phyloP scores from a whole-genome alignment of 768 basidiomycete species.

The Tremella mesenterica region DNA sequence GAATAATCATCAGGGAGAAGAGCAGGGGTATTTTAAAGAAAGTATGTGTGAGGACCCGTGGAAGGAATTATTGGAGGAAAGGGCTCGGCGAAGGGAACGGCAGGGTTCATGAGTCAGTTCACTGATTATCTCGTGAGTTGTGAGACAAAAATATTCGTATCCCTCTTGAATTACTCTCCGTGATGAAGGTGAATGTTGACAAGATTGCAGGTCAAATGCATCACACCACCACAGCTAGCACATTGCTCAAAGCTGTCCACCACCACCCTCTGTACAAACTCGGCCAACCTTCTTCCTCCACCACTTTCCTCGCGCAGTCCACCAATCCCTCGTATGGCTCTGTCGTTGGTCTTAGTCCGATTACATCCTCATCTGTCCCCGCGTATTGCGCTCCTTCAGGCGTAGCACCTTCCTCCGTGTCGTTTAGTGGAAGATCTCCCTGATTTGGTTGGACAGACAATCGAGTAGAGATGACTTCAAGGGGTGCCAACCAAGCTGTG shows the following conservation, averaged over 20 bases:
- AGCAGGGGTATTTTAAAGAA: conserved; percentile 21
- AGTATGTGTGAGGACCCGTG: conserved; percentile 32
- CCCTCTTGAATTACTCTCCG: neutral
- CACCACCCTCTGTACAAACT: conserved; percentile 43
- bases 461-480: conserved; percentile 41
- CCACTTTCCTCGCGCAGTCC: conserved; percentile 40
- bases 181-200: neutral
- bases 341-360: conserved; percentile 41
- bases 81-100: neutral
- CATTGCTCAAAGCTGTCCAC: conserved; percentile 40
- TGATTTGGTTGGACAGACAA: conserved; percentile 40
- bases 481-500: conserved; percentile 37
- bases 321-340: conserved; percentile 41
- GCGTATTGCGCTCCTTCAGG: conserved; percentile 40
- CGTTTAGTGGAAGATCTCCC: conserved; percentile 9
- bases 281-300: conserved; percentile 39
- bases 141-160: too few relatives aligned
- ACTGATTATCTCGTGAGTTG: too few relatives aligned
- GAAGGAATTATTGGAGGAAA: conserved; percentile 17
- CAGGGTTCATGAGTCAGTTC: neutral
- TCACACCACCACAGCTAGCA: conserved; percentile 11
- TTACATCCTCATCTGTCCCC: conserved; percentile 42
- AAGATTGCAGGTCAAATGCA: neutral
- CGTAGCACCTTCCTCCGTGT: conserved; percentile 16
- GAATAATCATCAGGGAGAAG: neutral